phyloP scores from a whole-genome alignment of 805 yeast species.

The Nakazawaea anatomiae region DNA sequence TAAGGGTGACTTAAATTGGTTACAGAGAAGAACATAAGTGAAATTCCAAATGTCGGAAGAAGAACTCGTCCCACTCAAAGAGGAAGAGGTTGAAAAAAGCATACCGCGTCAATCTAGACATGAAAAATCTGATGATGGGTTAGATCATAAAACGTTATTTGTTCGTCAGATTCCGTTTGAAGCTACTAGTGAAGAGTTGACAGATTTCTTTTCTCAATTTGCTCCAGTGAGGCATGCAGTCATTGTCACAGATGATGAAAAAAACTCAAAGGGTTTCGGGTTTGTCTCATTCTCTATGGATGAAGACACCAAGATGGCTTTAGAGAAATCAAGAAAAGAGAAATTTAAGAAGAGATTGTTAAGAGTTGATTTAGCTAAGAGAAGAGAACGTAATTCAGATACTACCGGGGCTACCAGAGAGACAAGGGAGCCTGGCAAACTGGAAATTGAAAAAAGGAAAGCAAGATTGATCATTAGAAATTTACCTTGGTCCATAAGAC shows the following conservation, averaged over 20 bases:
- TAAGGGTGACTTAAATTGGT: too few relatives aligned
- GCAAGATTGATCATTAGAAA: conserved; percentile 87
- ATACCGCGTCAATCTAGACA: background rate
- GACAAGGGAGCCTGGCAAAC: conserved; percentile 12
- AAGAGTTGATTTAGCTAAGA: conserved; percentile 82
- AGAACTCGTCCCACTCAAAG: conserved; percentile 1
- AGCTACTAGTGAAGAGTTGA: conserved; percentile 75
- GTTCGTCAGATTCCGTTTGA: conserved; percentile 79
- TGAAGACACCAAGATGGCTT: conserved; percentile 77
- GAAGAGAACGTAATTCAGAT: conserved; percentile 66
- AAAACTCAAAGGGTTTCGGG: conserved; percentile 89
- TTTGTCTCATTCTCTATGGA: conserved; percentile 84
- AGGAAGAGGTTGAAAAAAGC: background rate
- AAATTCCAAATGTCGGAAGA: conserved; percentile 1
- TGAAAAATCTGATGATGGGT: conserved; percentile 19
- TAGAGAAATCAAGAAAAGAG: conserved; percentile 56
- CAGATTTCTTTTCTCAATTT: conserved; percentile 83
- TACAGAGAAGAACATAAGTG: too few relatives aligned
- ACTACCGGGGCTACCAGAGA: conserved; percentile 16
- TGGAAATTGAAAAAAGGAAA: conserved; percentile 62
- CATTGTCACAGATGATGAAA: conserved; percentile 71
- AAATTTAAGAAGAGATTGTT: conserved; percentile 64
- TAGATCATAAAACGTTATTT: conserved; percentile 66
- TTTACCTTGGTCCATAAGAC: conserved; percentile 92
- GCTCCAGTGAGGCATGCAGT: conserved; percentile 96